Evolutionary conservation across 805 yeast species (phyloP).

Genomic region (Saccharomycopsis guyanensis): DNA sequence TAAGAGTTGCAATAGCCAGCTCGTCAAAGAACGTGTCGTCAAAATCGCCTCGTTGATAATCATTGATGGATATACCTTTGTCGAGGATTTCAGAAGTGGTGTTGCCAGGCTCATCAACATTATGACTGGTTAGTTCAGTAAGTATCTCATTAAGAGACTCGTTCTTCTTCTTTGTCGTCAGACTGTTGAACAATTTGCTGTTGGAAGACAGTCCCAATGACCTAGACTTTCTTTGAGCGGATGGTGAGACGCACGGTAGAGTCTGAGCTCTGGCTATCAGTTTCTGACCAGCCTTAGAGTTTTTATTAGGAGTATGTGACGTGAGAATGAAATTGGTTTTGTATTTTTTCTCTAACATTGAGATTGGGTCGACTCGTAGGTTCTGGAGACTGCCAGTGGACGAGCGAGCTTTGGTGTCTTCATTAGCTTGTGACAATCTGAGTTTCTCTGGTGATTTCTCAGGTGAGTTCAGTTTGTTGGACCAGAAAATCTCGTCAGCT

Average conservation of each 20-base stretch:
- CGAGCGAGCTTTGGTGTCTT: not conserved
- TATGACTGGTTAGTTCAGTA: conserved; percentile 6
- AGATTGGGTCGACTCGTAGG: conserved; percentile 17
- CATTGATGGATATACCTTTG: conserved; percentile 15
- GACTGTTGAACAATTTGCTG: conserved; percentile 8
- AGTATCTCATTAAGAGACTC: conserved; percentile 15
- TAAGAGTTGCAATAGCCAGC: not conserved
- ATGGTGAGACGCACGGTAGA: not conserved
- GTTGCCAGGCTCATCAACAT: conserved; percentile 8
- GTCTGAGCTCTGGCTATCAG: not conserved
- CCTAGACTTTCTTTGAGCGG: conserved; percentile 1
- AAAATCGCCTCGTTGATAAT: conserved; percentile 12
- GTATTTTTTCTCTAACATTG: conserved; percentile 16
- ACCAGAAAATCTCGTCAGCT: not conserved
- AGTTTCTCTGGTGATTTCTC: not conserved
- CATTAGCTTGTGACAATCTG: not conserved
- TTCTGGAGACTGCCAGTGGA: not conserved
- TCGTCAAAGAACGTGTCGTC: conserved; percentile 19
- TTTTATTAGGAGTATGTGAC: conserved; percentile 6
- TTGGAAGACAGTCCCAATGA: conserved; percentile 1
- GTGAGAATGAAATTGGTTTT: conserved; percentile 16
- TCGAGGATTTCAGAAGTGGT: conserved; percentile 18
- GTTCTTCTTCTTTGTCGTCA: conserved; percentile 1
- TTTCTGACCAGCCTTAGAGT: not conserved
- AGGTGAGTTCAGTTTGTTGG: not conserved